Conservation (phyloP, 2,329 filamentous ascomycete genomes). For the Beauveria australis region DNA sequence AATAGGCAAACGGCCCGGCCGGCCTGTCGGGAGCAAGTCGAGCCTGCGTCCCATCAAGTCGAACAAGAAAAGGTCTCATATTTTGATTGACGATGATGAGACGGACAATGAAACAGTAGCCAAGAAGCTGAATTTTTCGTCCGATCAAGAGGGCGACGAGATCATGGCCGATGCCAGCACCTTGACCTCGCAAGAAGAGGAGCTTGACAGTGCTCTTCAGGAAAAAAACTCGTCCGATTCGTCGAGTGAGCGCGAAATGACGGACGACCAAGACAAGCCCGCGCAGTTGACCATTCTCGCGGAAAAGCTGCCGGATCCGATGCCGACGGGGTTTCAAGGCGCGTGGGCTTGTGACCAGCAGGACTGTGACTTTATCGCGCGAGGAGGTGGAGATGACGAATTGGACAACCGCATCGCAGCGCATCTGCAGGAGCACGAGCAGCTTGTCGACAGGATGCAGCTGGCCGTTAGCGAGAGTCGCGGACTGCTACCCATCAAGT, state of each 20-base stretch:
- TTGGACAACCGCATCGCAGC: slow-evolving; percentile 49
- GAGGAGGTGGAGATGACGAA: slow-evolving; percentile 47
- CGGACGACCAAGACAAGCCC: slow-evolving; percentile 21
- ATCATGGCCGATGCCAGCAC: slow-evolving; percentile 23
- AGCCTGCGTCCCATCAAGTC: slow-evolving; percentile 32
- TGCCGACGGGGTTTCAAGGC: slow-evolving; percentile 48
- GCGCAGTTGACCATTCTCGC: slow-evolving; percentile 39
- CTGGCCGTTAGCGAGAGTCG: slow-evolving; percentile 50
- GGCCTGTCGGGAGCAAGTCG: slow-evolving; percentile 36
- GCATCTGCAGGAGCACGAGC: slow-evolving; percentile 54
- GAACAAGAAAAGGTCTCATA: slow-evolving; percentile 37
- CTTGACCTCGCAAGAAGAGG: slow-evolving; percentile 12
- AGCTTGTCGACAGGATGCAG: slow-evolving; percentile 40
- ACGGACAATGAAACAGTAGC: slow-evolving; percentile 24
- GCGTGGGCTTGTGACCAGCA: slow-evolving; percentile 60
- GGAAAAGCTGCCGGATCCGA: slow-evolving; percentile 40
- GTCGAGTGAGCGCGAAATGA: slow-evolving; percentile 10
- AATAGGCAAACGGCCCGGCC: slow-evolving; percentile 26
- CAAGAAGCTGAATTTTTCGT: background rate
- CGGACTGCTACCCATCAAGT: slow-evolving; percentile 50
- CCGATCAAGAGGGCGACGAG: slow-evolving; percentile 21
- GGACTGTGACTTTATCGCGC: slow-evolving; percentile 56
- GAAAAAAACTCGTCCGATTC: background rate
- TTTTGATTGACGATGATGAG: slow-evolving; percentile 31
- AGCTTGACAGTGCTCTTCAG: background rate